Base-by-base conservation (phyloP, 768 basidiomycete genomes). In the Paxillus rubicundulus region DNA sequence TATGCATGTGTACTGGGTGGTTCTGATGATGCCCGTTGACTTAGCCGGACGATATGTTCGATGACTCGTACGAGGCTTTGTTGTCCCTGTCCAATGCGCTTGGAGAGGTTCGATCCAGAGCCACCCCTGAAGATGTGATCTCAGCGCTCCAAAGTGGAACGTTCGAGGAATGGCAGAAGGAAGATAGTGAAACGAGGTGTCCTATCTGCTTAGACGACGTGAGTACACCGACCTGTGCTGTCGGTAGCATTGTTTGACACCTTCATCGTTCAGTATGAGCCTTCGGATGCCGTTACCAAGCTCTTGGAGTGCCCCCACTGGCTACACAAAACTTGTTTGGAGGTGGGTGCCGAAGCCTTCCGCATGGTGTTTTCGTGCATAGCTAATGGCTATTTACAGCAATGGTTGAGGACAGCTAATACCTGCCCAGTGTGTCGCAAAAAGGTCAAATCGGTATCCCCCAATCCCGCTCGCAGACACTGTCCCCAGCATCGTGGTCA, bases 161-260 rank as follows among this genome's bases (percentile, higher is more conserved):
- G 18, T 91, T 84, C 66, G 80, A 80, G 58, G 87, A 89, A 30
- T 90, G 87, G 86, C 77, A 76, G 41, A 80, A 73, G 6, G 64
- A 74, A 2, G 85, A 84, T 36, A 82, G 83, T 50, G 89, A 92
- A 56, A 73, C 79, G 50, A 77, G 88, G 41, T 92, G 90, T 67
- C 89, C 90, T 2, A 92, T 92, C 48, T 92, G 90, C 62, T 69
- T 92, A 56, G 89, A 92, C 55, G 89, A 92, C 69, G 89, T 89
- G 62, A 48, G 87, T 77, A 1, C n/a, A 9, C 30, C 6, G 9
- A 14, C 34, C 16, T 14, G 5, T 49, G 54, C 27, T 36, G 13
- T 13, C 10, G 30, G n/a, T 33, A 1, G 8, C 40, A 9, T 37
- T 7, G 20, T 21, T 33, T 58, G 39, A 55, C 18, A 14, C 34